Conservation (phyloP, 2,329 filamentous ascomycete species). For the Xylariales sp. region DNA sequence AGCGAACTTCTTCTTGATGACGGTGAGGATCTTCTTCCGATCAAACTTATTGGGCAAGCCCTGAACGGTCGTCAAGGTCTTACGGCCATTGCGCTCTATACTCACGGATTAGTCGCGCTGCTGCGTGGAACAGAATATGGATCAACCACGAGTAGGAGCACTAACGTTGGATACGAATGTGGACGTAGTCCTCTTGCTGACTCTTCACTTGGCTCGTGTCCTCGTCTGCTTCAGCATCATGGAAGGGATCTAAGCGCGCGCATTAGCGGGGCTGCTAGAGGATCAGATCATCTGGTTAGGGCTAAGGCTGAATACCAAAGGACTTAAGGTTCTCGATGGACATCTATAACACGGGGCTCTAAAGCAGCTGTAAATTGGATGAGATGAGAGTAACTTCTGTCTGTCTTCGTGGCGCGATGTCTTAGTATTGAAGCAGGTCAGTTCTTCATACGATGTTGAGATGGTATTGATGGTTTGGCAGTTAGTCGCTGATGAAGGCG, state of each 20-base stretch:
- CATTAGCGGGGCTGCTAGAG: constrained; percentile 32
- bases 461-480: constrained; percentile 4
- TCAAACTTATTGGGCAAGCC: constrained; percentile 98
- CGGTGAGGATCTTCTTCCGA: constrained; percentile 96
- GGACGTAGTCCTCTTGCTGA: constrained; percentile 96
- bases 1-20: constrained; percentile 63
- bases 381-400: neutral
- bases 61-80: constrained; percentile 99
- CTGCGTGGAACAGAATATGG: neutral
- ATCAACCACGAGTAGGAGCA: constrained; percentile 43
- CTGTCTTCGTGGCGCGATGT: neutral
- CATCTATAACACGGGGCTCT: constrained; percentile 61
- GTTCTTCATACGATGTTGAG: constrained; percentile 6
- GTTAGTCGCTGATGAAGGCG: constrained; percentile 5
- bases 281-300: constrained; percentile 23
- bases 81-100: constrained; percentile 99
- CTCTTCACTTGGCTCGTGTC: constrained; percentile 88
- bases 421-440: constrained; percentile 9
- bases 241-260: constrained; percentile 87
- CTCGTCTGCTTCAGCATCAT: constrained; percentile 91
- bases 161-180: constrained; percentile 99
- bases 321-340: constrained; percentile 99
- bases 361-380: constrained; percentile 10
- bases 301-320: constrained; percentile 74
- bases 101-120: constrained; percentile 37